Base-by-base conservation (phyloP, 768 basidiomycete genomes). In the Exidia glandulosa region DNA sequence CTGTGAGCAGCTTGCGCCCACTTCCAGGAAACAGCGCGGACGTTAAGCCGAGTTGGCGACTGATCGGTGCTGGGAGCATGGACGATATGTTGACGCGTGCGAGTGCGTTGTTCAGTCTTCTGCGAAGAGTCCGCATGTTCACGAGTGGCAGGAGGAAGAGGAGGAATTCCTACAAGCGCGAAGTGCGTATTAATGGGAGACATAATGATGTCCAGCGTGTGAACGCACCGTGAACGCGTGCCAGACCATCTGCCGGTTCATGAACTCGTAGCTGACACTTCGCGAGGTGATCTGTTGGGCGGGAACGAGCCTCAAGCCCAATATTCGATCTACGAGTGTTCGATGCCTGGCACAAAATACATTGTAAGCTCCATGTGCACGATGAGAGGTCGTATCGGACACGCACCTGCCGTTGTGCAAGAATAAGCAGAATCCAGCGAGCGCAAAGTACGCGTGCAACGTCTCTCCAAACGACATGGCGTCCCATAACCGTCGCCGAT, bases 231-330 rank as follows among this genome's bases (percentile, higher is more conserved):
- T 98, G 71, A 98, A 95, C 0, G 93, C 90, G 69, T 94, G 91
- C 96, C 96, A 99, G 59, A 99, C 96, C 81, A 99, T 90, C 71
- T 98, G 95, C 65, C 96, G 88, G 67, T 98, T 97, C 91, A 98
- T 95, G 67, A 94, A 98, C 68, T 98, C 96, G 72, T 96, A 99
- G 67, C 90, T 95, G 57, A 98, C 89, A 65, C 94, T 87, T 19
- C 89, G 83, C 62, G 82, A 84, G 34, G 85, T 79, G 33, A 86
- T 79, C 45, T 79, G 75, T 32, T 84, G 81, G 0, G 88, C 78
- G 3, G 94, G 87, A 0, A 86, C 80, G 2, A 97, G 81, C 32
- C 78, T 77, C 77, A 99, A 81, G 29, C 76, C 72, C 16, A 97
- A 75, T 25, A 96, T 63, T 54, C 96, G 78, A 68, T 95, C 92